phyloP scores from a whole-genome alignment of 2,329 filamentous ascomycete species.

The Epichloe elymi region DNA sequence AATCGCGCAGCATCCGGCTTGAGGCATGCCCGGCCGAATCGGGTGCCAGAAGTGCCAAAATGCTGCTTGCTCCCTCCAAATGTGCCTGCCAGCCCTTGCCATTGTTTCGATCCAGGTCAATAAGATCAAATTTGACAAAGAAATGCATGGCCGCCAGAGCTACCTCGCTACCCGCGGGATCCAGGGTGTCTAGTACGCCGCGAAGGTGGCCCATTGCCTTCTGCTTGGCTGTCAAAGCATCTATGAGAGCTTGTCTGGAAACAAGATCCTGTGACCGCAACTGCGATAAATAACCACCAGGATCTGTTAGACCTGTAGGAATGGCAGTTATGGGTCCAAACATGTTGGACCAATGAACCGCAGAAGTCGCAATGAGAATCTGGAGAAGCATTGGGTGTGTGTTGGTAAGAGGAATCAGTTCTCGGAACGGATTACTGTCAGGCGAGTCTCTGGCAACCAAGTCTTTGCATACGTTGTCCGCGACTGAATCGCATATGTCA shows the following conservation, averaged over 20 bases:
- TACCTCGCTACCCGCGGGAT: slow-evolving; percentile 30
- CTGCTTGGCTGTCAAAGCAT: slow-evolving; percentile 34
- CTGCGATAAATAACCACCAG: slow-evolving; percentile 23
- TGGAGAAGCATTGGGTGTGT: slow-evolving; percentile 32
- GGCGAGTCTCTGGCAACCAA: slow-evolving; percentile 35
- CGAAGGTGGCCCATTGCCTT: slow-evolving; percentile 31
- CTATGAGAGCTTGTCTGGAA: slow-evolving; percentile 27
- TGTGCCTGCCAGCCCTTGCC: slow-evolving; percentile 32
- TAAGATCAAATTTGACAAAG: slow-evolving; percentile 38
- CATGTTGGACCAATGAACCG: slow-evolving; percentile 34
- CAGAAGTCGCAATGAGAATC: slow-evolving; percentile 35
- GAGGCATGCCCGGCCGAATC: slow-evolving; percentile 15
- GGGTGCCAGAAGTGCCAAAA: slow-evolving; percentile 24
- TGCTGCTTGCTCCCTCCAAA: slow-evolving; percentile 30
- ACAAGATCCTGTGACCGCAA: slow-evolving; percentile 25
- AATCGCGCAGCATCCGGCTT: slow-evolving; percentile 27
- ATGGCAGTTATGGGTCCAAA: slow-evolving; percentile 22
- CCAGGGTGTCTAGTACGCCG: slow-evolving; percentile 24
- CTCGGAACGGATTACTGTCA: slow-evolving; percentile 33
- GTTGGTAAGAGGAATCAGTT: slow-evolving; percentile 33
- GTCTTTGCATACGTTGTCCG: slow-evolving; percentile 38
- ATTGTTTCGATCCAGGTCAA: slow-evolving; percentile 31
- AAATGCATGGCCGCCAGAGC: slow-evolving; percentile 35
- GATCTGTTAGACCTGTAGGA: slow-evolving; percentile 18
- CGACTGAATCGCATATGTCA: slow-evolving; percentile 20